A percentile compares a stretch with the other conserved stretches of the same genome.
phyloP scores from a whole-genome alignment of 768 basidiomycete genomes.

The Suillus hirtellus region DNA sequence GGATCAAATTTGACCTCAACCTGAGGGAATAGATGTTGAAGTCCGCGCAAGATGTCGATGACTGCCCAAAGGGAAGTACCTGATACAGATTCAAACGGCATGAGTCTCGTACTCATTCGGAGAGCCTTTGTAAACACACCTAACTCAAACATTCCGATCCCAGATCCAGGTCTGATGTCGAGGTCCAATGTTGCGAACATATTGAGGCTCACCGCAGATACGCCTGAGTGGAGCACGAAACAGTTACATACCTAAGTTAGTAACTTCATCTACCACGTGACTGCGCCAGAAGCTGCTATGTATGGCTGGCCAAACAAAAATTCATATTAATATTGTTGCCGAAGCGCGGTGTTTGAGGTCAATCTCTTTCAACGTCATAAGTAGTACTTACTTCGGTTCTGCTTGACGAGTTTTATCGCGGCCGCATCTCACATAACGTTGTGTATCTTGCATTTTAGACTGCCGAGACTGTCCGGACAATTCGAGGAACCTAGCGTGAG shows the following conservation, averaged over 20 bases:
- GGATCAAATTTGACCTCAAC: slow-evolving; percentile 84
- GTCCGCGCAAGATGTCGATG: slow-evolving; percentile 63
- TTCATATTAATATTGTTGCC: neutral
- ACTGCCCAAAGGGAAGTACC: slow-evolving; percentile 80
- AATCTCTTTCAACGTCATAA: neutral
- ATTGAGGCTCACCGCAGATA: neutral
- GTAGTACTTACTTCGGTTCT: neutral
- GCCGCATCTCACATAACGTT: neutral
- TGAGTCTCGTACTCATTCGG: neutral
- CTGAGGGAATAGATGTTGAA: slow-evolving; percentile 73
- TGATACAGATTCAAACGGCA: slow-evolving; percentile 24
- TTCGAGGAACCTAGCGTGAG: neutral
- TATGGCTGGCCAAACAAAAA: too few relatives aligned
- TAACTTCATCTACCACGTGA: neutral
- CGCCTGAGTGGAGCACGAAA: neutral
- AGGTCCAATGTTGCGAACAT: slow-evolving; percentile 75
- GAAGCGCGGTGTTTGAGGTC: neutral
- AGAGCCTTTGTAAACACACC: slow-evolving; percentile 40
- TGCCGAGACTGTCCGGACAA: neutral
- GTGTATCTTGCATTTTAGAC: neutral
- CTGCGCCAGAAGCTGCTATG: neutral
- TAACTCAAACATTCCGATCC: slow-evolving; percentile 78
- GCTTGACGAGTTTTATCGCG: neutral
- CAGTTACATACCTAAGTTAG: slow-evolving; percentile 16
- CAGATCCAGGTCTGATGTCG: slow-evolving; percentile 73